Conservation (phyloP, 257 asterid species). For the Galeopsis tetrahit region DNA sequence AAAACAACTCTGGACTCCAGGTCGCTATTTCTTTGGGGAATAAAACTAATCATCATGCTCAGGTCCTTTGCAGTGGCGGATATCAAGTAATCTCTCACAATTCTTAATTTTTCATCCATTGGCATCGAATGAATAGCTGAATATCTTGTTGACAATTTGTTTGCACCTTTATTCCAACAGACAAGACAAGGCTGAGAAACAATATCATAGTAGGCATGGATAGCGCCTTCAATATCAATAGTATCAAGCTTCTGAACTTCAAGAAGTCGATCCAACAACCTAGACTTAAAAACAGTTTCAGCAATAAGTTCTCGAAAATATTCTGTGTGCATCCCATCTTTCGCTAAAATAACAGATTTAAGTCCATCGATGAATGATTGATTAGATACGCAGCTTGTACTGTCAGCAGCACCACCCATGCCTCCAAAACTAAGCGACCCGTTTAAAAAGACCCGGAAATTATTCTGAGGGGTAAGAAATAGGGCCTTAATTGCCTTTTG, state of each 20-base stretch:
- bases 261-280: constrained; percentile 71
- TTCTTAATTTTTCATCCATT: constrained; percentile 60
- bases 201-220: constrained; percentile 84
- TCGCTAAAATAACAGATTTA: constrained; percentile 57
- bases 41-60: constrained; percentile 88
- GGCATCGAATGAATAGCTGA: constrained; percentile 66
- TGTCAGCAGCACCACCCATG: constrained; percentile 65
- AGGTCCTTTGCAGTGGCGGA: constrained; percentile 97
- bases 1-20: constrained; percentile 52
- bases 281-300: constrained; percentile 66
- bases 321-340: constrained; percentile 68
- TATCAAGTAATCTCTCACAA: constrained; percentile 81
- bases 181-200: constrained; percentile 70
- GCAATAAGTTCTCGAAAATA: constrained; percentile 71
- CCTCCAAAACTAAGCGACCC: constrained; percentile 81
- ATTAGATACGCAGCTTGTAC: constrained; percentile 42
- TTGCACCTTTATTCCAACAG: constrained; percentile 53
- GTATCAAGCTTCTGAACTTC: constrained; percentile 87
- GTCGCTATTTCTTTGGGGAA: constrained; percentile 51
- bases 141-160: constrained; percentile 48
- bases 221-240: constrained; percentile 88
- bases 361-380: constrained; percentile 70
- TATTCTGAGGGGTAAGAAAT: constrained; percentile 84
- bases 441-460: constrained; percentile 88
- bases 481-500: constrained; percentile 69